phyloP scores from a whole-genome alignment of 73 alveolate genomes.

The Paramecium tetraurelia region DNA sequence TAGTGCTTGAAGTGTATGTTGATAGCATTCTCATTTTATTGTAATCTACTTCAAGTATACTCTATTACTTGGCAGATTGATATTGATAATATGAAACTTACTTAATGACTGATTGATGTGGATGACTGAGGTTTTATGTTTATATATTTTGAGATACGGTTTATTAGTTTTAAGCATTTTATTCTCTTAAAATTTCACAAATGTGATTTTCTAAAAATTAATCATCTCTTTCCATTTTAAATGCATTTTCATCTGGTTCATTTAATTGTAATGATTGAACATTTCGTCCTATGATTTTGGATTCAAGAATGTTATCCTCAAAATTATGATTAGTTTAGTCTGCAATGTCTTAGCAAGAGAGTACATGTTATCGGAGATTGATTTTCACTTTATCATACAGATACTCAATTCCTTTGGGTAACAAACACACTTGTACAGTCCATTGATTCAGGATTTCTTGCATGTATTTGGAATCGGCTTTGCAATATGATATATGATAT shows the following conservation, averaged over 20 bases:
- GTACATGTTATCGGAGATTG: not conserved
- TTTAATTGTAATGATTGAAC: not conserved
- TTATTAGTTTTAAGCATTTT: not conserved
- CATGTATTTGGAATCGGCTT: not conserved
- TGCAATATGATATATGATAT: not conserved
- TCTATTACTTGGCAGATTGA: not conserved
- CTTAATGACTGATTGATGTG: not conserved
- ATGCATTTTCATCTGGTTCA: not conserved
- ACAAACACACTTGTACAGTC: constrained; percentile 15
- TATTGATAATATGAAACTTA: not conserved
- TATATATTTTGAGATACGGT: not conserved
- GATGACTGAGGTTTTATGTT: not conserved
- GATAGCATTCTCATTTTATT: not conserved
- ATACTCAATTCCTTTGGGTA: not conserved
- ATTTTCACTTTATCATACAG: not conserved
- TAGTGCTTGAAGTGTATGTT: not conserved
- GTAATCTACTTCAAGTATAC: not conserved
- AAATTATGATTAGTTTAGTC: not conserved
- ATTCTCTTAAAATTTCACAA: not conserved
- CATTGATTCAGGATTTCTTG: not conserved
- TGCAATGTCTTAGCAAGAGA: not conserved
- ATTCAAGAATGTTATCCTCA: not conserved
- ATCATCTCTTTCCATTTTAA: not conserved
- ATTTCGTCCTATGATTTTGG: not conserved
- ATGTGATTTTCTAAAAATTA: not conserved